Percentiles rank a stretch among this genome's conserved stretches.
phyloP scores from a whole-genome alignment of 2,329 filamentous ascomycete species.

The Cephalotrichum gorgonifer region DNA sequence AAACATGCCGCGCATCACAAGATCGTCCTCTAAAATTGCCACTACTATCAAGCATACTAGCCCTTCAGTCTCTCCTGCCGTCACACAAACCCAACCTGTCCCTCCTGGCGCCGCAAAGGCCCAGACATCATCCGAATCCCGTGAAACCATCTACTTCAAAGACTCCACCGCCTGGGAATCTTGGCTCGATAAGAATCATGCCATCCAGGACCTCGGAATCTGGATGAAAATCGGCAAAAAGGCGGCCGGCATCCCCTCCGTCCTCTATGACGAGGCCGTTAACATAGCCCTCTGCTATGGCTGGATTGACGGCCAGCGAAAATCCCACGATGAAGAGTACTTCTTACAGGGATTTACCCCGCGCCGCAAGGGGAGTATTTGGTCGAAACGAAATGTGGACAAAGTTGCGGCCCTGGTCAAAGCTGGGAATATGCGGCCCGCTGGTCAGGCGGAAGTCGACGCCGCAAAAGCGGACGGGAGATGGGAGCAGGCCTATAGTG shows the following conservation, averaged over 20 bases:
- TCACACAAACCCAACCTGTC: too few species aligned
- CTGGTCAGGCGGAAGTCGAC: constrained; percentile 39
- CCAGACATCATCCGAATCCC: constrained; percentile 3
- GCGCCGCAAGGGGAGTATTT: constrained; percentile 40
- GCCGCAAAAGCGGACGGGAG: constrained; percentile 45
- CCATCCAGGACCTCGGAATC: constrained; percentile 21
- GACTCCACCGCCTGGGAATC: constrained; percentile 19
- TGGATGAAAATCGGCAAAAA: constrained; percentile 42
- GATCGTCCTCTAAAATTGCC: neutral
- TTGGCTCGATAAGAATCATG: constrained; percentile 27
- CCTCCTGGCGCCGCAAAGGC: neutral
- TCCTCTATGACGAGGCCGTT: constrained; percentile 41
- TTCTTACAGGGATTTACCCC: constrained; percentile 50
- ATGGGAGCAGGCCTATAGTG: constrained; percentile 14
- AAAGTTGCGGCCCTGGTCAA: constrained; percentile 33
- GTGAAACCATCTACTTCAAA: constrained; percentile 16
- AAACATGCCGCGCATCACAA: neutral
- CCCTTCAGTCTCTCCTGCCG: too few species aligned
- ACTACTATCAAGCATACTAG: neutral
- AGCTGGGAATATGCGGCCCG: constrained; percentile 35
- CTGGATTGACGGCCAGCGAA: constrained; percentile 51
- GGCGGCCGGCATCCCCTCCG: constrained; percentile 25
- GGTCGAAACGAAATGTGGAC: constrained; percentile 49
- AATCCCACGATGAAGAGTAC: constrained; percentile 28
- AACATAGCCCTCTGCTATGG: constrained; percentile 49